These are phyloP conservation scores for Allium sativum DNA, from an alignment of 106 monocot genomes.

Conservation along the genomic window DNA sequence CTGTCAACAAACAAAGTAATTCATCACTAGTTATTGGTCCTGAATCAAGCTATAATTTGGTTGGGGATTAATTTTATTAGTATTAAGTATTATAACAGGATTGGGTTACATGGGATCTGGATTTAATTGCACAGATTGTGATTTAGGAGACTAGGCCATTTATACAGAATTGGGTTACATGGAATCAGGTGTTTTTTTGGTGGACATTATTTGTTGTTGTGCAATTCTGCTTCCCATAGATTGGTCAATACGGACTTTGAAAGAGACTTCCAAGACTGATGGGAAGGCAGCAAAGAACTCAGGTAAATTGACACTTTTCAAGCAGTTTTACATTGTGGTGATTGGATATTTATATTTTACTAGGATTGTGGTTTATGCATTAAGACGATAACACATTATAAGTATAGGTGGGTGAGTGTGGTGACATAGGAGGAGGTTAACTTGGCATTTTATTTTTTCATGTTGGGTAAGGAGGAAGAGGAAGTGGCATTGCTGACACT, in stretches of 20 bases:
- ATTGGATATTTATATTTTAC: slow-evolving; percentile 93
- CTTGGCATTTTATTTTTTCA: slow-evolving; percentile 58
- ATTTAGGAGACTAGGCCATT: slow-evolving; percentile 45
- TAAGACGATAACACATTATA: slow-evolving; percentile 63
- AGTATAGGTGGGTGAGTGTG: slow-evolving; percentile 78
- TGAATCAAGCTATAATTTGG: slow-evolving; percentile 87
- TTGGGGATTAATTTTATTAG: slow-evolving; percentile 17
- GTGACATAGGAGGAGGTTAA: slow-evolving; percentile 52
- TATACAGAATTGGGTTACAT: slow-evolving; percentile 54
- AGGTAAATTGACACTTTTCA: slow-evolving; percentile 73
- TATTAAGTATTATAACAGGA: too few relatives aligned
- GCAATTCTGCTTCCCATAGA: slow-evolving; percentile 76
- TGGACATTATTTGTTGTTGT: slow-evolving; percentile 78
- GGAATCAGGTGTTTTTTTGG: slow-evolving; percentile 78
- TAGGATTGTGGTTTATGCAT: slow-evolving; percentile 74
- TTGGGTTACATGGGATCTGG: too few relatives aligned
- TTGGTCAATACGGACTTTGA: slow-evolving; percentile 74
- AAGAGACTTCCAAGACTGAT: slow-evolving; percentile 83
- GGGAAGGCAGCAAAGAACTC: slow-evolving; percentile 86
- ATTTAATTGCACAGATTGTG: slow-evolving; percentile 3
- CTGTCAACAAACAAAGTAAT: slow-evolving; percentile 20
- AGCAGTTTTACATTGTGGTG: slow-evolving; percentile 74
- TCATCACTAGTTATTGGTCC: slow-evolving; percentile 79
- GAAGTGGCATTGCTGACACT: slow-evolving; percentile 68
- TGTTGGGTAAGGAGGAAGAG: slow-evolving; percentile 89